These are phyloP conservation scores for Mimosa pudica DNA, from an alignment of 306 rosid genomes.

Conservation along the genomic window DNA sequence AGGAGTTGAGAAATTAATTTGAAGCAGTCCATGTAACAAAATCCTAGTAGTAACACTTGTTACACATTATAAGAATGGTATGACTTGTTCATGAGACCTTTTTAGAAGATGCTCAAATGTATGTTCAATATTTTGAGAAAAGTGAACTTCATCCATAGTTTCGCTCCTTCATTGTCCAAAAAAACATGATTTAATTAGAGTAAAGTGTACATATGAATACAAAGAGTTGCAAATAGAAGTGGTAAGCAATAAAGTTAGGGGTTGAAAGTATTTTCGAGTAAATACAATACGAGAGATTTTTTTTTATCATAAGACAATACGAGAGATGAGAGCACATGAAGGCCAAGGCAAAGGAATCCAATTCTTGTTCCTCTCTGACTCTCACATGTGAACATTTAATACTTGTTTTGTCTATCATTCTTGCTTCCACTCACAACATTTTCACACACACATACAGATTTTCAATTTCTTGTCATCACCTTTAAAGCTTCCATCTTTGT, in stretches of 20 bases:
- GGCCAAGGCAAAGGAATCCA: slow-evolving; percentile 37
- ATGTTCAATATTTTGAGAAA: neutral
- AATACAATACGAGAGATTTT: slow-evolving; percentile 11
- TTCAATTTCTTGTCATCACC: slow-evolving; percentile 1
- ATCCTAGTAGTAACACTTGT: too few relatives aligned
- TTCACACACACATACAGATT: neutral
- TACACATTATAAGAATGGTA: too few relatives aligned
- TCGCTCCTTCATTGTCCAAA: neutral
- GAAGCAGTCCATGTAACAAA: too few relatives aligned
- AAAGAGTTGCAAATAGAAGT: too few relatives aligned
- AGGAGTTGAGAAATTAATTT: too few relatives aligned
- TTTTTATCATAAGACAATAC: neutral
- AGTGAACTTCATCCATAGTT: neutral
- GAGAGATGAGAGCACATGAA: slow-evolving; percentile 23
- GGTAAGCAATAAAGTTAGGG: neutral
- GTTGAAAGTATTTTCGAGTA: neutral
- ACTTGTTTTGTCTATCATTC: slow-evolving; percentile 22
- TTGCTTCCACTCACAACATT: slow-evolving; percentile 16
- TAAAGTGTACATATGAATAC: too few relatives aligned
- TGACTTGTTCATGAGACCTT: neutral
- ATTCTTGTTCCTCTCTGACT: slow-evolving; percentile 20
- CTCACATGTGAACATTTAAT: slow-evolving; percentile 29
- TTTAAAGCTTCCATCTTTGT: slow-evolving; percentile 21
- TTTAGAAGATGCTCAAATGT: neutral
- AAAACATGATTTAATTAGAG: too few relatives aligned